phyloP scores from a whole-genome alignment of 2,329 filamentous ascomycete species.

The Mariannaea sp. region DNA sequence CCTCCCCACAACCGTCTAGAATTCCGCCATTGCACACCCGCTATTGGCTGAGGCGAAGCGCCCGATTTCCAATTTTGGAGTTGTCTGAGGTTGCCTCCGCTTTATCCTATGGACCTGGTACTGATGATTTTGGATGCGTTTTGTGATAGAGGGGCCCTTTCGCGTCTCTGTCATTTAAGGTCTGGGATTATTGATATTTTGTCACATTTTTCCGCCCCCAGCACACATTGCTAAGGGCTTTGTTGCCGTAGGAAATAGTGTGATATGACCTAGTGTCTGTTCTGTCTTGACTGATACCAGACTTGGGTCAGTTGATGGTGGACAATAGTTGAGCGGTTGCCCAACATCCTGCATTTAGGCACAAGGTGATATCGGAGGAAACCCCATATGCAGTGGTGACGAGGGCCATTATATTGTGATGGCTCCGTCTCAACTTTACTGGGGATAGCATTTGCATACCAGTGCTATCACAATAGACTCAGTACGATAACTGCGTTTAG shows the following conservation, averaged over 20 bases:
- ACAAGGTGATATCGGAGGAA: not conserved
- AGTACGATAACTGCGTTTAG: not conserved
- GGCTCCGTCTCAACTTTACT: not conserved
- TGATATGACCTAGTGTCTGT: not conserved
- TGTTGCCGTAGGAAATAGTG: not conserved
- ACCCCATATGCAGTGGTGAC: not conserved
- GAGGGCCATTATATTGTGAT: not conserved
- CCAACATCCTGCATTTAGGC: slow-evolving; percentile 5
- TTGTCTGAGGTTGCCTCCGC: slow-evolving; percentile 6
- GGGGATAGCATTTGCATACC: not conserved
- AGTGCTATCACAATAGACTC: not conserved
- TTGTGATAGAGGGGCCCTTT: not conserved
- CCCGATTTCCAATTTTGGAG: slow-evolving; percentile 24
- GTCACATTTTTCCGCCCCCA: not conserved
- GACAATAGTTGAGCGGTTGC: not conserved
- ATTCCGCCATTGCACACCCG: not conserved
- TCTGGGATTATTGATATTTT: not conserved
- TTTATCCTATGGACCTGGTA: slow-evolving; percentile 9
- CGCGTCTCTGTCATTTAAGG: not conserved
- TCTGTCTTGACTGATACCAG: not conserved
- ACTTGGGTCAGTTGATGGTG: not conserved
- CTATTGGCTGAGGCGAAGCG: slow-evolving; percentile 29
- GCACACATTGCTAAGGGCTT: not conserved
- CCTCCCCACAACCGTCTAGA: slow-evolving; percentile 1
- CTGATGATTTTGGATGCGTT: slow-evolving; percentile 12